Base-by-base conservation (phyloP, 1,284 basidiomycete genomes). In the Ganoderma multipileum region DNA sequence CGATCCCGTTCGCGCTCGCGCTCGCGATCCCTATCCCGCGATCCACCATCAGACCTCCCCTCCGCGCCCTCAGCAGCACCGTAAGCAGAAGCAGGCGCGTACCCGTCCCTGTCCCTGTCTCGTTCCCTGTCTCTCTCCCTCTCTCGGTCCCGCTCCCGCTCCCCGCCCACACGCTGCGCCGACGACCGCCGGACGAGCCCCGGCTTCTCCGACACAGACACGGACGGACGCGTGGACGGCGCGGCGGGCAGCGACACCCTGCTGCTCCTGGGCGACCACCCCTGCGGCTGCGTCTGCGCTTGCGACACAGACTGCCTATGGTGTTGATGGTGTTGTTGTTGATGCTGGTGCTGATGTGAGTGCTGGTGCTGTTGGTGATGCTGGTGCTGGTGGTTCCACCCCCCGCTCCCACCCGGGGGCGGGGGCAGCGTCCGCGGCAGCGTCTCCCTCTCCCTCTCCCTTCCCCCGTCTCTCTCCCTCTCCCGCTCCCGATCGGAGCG, bases 191-290 rank as follows among this genome's bases (percentile, higher is more conserved):
- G 52, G 64, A 60, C 67, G 18, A 70, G 30, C 39, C 68, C 71
- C 63, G 72, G 60, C 58, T 64, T 65, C 39, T 73, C 74, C 63
- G 38, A 18, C 20, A 28, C 58, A 20, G 30, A 39, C 3, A 26
- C 38, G 5, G 30, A 55, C 57, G 38, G 62, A 28, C 36, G 60
- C 28, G 54, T 44, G 5, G 60, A 50, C 26, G 65, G 58, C 2
- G 55, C 69, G 65, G 61, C 58, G 5, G 74, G 72, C n/a, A 72
- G 64, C 59, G 66, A 68, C 61, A 47, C 54, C 54, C 68, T 58
- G 59, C 63, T 18, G 36, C 64, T 42, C 38, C 68, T 64, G 36
- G 70, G 70, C 36, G 61, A 67, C 66, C 66, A 68, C 65, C 23
- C 47, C 47, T 50, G 47, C 47, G 47, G 23, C 23, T 58, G 47